Conservation (phyloP, 176 grass and related monocot species). For the Typha latifolia region DNA sequence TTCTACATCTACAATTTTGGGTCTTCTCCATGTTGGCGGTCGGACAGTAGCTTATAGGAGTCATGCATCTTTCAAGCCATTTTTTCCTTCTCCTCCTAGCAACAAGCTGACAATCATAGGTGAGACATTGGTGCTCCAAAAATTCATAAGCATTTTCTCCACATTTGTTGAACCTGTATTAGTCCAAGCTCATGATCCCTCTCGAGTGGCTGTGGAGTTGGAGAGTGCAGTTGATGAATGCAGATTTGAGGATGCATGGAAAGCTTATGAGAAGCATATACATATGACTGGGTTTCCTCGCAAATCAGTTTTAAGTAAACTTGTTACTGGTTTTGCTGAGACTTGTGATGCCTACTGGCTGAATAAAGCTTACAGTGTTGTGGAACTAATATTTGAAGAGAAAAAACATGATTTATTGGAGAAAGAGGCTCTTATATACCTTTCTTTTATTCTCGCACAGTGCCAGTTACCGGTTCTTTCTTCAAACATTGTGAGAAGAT, state of each 20-base stretch:
- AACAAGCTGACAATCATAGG: too few species aligned
- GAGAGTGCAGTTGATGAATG: constrained; percentile 46
- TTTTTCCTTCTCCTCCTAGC: too few species aligned
- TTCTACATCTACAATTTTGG: neutral
- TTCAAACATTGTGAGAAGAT: constrained; percentile 66
- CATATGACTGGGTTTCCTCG: constrained; percentile 55
- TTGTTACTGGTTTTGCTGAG: constrained; percentile 54
- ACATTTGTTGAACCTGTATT: constrained; percentile 43
- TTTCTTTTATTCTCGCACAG: constrained; percentile 41
- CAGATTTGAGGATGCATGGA: constrained; percentile 79
- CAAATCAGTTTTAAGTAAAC: constrained; percentile 63
- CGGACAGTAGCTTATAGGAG: neutral
- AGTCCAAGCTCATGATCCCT: constrained; percentile 52
- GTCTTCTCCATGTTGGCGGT: neutral
- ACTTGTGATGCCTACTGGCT: constrained; percentile 47
- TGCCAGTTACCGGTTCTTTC: constrained; percentile 44
- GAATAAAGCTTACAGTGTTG: constrained; percentile 52
- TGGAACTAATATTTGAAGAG: constrained; percentile 35
- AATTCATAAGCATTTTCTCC: constrained; percentile 1
- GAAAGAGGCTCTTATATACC: constrained; percentile 48
- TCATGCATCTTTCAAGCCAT: too few species aligned
- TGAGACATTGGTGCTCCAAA: too few species aligned
- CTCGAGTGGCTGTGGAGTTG: constrained; percentile 46
- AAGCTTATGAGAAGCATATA: constrained; percentile 51
- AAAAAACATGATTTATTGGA: constrained; percentile 43